phyloP scores from a whole-genome alignment of 768 basidiomycete species.

The Leccinum ochraceum region DNA sequence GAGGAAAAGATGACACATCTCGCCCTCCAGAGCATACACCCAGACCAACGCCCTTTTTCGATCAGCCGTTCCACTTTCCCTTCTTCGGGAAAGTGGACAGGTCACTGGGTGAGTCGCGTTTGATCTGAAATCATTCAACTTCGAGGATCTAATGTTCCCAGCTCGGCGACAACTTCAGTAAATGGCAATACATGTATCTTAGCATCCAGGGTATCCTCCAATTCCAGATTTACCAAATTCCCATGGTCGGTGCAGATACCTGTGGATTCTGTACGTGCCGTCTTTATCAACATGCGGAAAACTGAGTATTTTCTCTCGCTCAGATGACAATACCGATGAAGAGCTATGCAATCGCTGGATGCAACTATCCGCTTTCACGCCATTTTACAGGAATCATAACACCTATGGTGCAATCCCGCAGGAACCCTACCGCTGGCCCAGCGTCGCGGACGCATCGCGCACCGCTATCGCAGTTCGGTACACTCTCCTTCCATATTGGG shows the following conservation, averaged over 20 bases:
- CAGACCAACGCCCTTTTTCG: slow-evolving; percentile 64
- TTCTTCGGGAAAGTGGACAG: slow-evolving; percentile 65
- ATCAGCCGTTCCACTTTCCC: slow-evolving; percentile 69
- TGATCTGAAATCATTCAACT: neutral
- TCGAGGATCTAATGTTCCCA: slow-evolving; percentile 35
- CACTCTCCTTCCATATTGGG: slow-evolving; percentile 74
- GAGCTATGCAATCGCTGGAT: slow-evolving; percentile 85
- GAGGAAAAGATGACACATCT: slow-evolving; percentile 64
- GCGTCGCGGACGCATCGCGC: slow-evolving; percentile 71
- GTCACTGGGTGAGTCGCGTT: slow-evolving; percentile 54
- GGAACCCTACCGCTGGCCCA: slow-evolving; percentile 78
- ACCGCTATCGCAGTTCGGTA: slow-evolving; percentile 69
- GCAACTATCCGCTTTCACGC: slow-evolving; percentile 74
- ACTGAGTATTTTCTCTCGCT: slow-evolving; percentile 2
- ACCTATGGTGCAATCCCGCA: slow-evolving; percentile 62
- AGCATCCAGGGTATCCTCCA: slow-evolving; percentile 77
- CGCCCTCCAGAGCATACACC: slow-evolving; percentile 52
- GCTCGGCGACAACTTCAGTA: slow-evolving; percentile 74
- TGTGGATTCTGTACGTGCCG: slow-evolving; percentile 28
- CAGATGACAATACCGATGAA: slow-evolving; percentile 63
- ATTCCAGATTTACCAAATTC: slow-evolving; percentile 80
- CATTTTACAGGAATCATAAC: slow-evolving; percentile 81
- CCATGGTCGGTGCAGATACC: slow-evolving; percentile 79
- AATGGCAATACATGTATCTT: slow-evolving; percentile 67
- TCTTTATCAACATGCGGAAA: neutral